These are phyloP conservation scores for Medicago lupulina DNA, from an alignment of 306 rosid species.

Conservation along the genomic window DNA sequence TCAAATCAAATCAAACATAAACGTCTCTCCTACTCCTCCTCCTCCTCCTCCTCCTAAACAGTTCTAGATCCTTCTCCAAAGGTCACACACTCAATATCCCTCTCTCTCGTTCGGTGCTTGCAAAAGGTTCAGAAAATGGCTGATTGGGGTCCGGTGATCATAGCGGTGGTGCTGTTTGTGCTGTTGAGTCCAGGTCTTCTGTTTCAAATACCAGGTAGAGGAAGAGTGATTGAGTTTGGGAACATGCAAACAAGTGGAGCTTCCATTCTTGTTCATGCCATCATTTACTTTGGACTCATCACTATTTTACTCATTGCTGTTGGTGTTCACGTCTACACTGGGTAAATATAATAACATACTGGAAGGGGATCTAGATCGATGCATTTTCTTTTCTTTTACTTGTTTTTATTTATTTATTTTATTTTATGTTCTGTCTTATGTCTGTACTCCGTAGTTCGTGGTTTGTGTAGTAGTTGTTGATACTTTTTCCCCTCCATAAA, in stretches of 20 bases:
- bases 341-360: constrained; percentile 24
- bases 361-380: background rate
- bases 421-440: background rate
- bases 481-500: background rate
- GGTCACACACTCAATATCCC: no score
- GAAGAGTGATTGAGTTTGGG: constrained; percentile 67
- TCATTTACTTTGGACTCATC: constrained; percentile 84
- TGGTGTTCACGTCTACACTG: constrained; percentile 77
- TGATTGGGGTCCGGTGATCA: constrained; percentile 85
- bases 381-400: background rate
- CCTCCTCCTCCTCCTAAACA: background rate
- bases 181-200: constrained; percentile 71
- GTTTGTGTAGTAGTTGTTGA: background rate
- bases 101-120: background rate
- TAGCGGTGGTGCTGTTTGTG: constrained; percentile 79
- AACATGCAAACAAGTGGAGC: constrained; percentile 82
- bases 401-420: background rate
- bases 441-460: background rate
- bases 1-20: background rate
- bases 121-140: constrained; percentile 48
- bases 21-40: background rate
- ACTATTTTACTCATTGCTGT: constrained; percentile 76
- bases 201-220: constrained; percentile 72
- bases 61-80: background rate
- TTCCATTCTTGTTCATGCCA: constrained; percentile 72